Evolutionary conservation across 306 rosid genomes (phyloP).

Genomic region (Sechiopsis laciniata): DNA sequence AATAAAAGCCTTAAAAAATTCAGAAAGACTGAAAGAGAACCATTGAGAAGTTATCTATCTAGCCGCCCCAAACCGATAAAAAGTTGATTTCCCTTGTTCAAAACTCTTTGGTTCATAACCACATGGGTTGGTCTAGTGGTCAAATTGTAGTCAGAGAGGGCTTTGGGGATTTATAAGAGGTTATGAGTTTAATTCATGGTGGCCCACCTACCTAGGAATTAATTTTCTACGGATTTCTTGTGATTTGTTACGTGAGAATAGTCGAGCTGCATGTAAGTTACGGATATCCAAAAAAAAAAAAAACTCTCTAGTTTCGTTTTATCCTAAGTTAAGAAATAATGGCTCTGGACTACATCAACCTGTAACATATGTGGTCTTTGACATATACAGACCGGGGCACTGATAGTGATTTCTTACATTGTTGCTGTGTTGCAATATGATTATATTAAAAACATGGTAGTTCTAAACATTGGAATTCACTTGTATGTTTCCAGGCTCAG

Average conservation of each 20-base stretch:
- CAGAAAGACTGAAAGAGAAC: too few species aligned
- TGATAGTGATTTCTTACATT: not conserved
- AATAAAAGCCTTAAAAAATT: too few species aligned
- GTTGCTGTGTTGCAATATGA: not conserved
- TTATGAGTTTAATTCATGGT: too few species aligned
- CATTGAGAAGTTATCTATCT: too few species aligned
- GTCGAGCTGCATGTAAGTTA: too few species aligned
- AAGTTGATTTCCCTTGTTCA: too few species aligned
- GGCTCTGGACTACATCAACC: not conserved
- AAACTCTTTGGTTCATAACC: not conserved
- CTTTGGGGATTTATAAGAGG: too few species aligned
- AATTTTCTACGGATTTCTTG: too few species aligned
- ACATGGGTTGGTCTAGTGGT: not conserved
- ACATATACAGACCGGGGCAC: not conserved
- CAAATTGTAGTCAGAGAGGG: too few species aligned
- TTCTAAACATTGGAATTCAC: conserved; percentile 5
- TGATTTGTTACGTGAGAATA: too few species aligned
- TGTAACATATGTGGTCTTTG: not conserved
- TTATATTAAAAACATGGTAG: not conserved
- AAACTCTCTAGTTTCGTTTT: not conserved
- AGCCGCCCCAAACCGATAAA: too few species aligned
- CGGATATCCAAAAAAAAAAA: not conserved
- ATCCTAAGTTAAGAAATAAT: not conserved
- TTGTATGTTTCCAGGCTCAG: conserved; percentile 21
- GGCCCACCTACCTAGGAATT: too few species aligned